A percentile compares a stretch with the other conserved stretches of the same genome.
These are phyloP conservation scores for Paramarasmius palmivorus DNA, from an alignment of 1,284 basidiomycete genomes.

Conservation along the genomic window DNA sequence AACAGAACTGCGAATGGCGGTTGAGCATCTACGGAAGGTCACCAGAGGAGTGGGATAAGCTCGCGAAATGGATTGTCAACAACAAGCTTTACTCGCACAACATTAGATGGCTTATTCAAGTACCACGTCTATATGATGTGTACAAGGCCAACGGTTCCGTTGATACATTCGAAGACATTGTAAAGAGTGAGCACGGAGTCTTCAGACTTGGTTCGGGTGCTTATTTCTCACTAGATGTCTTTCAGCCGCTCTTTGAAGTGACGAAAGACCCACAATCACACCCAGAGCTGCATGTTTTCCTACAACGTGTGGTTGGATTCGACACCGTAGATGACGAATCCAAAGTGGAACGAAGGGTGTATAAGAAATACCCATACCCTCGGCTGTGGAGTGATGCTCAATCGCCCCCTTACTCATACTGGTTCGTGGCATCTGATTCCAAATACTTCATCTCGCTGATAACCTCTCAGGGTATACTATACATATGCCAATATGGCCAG, in stretches of 20 bases:
- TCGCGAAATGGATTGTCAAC: constrained; percentile 95
- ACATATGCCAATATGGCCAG: constrained; percentile 97
- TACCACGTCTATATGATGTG: constrained; percentile 94
- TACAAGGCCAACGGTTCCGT: constrained; percentile 92
- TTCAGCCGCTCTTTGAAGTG: constrained; percentile 93
- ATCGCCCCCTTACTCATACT: constrained; percentile 94
- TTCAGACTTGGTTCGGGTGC: not conserved
- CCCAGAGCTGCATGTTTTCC: constrained; percentile 93
- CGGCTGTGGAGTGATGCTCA: constrained; percentile 87
- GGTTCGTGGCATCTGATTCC: constrained; percentile 47
- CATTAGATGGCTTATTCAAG: constrained; percentile 96
- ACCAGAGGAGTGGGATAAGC: constrained; percentile 92
- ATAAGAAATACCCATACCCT: constrained; percentile 96
- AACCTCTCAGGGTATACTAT: constrained; percentile 83
- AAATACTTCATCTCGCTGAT: not conserved
- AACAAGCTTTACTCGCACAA: constrained; percentile 96
- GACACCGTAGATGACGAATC: constrained; percentile 99
- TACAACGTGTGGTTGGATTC: constrained; percentile 95
- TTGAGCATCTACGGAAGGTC: constrained; percentile 92
- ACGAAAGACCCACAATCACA: constrained; percentile 90
- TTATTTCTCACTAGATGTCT: constrained; percentile 68
- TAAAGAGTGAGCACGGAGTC: constrained; percentile 66
- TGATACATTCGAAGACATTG: constrained; percentile 88
- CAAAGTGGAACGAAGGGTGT: constrained; percentile 88
- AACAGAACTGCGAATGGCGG: constrained; percentile 92